phyloP scores from a whole-genome alignment of 2,329 filamentous ascomycete genomes.

The Plenodomus biglobosus region DNA sequence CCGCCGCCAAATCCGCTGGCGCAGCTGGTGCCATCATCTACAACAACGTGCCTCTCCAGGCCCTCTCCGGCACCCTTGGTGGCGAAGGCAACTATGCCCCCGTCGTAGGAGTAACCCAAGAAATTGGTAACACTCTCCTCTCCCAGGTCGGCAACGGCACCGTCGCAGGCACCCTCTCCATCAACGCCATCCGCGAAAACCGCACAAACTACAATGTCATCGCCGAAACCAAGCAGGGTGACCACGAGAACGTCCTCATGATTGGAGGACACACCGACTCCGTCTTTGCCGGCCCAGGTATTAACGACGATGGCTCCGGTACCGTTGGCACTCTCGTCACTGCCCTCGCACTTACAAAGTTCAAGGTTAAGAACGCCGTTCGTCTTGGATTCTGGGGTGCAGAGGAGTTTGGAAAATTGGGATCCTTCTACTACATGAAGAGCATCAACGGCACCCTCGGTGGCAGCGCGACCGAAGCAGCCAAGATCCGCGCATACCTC shows the following conservation, averaged over 20 bases:
- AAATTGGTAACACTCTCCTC: conserved; percentile 59
- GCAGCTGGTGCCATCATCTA: conserved; percentile 71
- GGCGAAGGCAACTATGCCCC: conserved; percentile 59
- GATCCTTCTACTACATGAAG: conserved; percentile 44
- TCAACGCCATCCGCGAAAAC: conserved; percentile 50
- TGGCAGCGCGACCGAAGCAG: conserved; percentile 34
- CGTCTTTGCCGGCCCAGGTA: conserved; percentile 47
- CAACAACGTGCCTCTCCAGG: conserved; percentile 63
- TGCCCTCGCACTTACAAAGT: conserved; percentile 44
- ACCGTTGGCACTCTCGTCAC: conserved; percentile 44
- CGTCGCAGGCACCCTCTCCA: conserved; percentile 37
- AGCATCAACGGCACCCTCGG: conserved; percentile 37
- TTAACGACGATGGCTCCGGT: conserved; percentile 49
- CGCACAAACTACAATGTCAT: conserved; percentile 49
- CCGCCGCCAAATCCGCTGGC: conserved; percentile 65
- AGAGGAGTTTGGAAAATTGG: conserved; percentile 47
- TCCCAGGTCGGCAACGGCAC: conserved; percentile 54
- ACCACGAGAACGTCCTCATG: conserved; percentile 46
- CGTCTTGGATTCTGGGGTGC: conserved; percentile 47
- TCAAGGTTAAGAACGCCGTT: conserved; percentile 45
- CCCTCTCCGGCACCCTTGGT: conserved; percentile 67
- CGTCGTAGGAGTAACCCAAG: conserved; percentile 66
- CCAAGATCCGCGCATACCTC: conserved; percentile 46
- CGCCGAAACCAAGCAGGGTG: conserved; percentile 45
- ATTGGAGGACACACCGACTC: conserved; percentile 47